Evolutionary conservation across 2,329 filamentous ascomycete species (phyloP), one percentile per base, ranked within the genome.

Genomic region (Sclerotinia trifoliorum): DNA sequence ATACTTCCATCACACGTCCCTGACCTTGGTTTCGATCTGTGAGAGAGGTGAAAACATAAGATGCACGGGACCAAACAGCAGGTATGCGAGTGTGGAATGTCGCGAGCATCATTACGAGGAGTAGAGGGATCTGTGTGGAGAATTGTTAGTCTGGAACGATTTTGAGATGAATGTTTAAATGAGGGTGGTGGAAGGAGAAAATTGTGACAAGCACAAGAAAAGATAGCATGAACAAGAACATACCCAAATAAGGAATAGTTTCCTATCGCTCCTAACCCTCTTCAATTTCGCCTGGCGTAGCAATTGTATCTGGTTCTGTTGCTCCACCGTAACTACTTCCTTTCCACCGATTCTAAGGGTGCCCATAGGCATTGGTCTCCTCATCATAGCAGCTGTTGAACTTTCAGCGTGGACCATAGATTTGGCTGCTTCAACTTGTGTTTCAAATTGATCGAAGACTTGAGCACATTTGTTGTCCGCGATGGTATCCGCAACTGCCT

Each of bases 181-280:
- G 29, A 17, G 2, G 24, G 19, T 5, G 24, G n/a, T 35, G 8
- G 7, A 21, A 13, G 32, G 5, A 46, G 24, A 26, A 8, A 4
- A 42, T 13, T 42, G 39, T 42, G 39, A 42, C 39, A 17, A 42
- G 39, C 52, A 57, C 44, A 51, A 5, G 56, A 51, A 66, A 46
- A 35, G 56, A n/a, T 44, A 69, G 19, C 55, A 42, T 39, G 55
- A 29, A 63, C 17, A 29, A 26, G 29, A 49, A 75, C 76, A 72
- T 83, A 89, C 87, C 88, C 88, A 90, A 74, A 90, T 83, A 73
- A 89, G 88, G 80, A 88, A 90, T 57, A 90, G 80, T 75, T 89
- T 89, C 73, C 84, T 83, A 74, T 90, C 88, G 69, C 85, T 85
- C 72, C 86, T 84, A 69, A 89, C 80, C 69, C 82, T 83, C 83